Percentiles rank a stretch among this genome's conserved stretches.
These are phyloP conservation scores for Entomortierella parvispora DNA, from an alignment of 192 early-diverging fungal genomes.

Conservation along the genomic window DNA sequence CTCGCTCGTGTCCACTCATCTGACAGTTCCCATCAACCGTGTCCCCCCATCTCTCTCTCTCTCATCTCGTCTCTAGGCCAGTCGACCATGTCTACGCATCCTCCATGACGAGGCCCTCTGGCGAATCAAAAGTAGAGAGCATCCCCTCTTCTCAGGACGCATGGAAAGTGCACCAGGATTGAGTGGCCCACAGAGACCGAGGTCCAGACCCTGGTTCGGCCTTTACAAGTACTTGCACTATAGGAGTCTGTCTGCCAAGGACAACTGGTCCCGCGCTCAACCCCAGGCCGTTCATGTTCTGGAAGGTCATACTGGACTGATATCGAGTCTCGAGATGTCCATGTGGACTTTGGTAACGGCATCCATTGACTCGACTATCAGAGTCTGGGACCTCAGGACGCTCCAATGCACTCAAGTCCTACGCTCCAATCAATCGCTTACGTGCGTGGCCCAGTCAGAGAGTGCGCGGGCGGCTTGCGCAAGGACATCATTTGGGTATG, in stretches of 20 bases:
- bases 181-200: conserved; percentile 7
- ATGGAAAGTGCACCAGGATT: too few relatives aligned
- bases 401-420: conserved; percentile 57
- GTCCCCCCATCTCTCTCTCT: too few relatives aligned
- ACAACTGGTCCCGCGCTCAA: conserved; percentile 32
- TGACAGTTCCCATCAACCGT: background rate
- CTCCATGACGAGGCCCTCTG: conserved; percentile 28
- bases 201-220: conserved; percentile 19
- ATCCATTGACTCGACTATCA: conserved; percentile 74
- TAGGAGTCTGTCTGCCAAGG: conserved; percentile 12
- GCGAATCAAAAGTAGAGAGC: conserved; percentile 33
- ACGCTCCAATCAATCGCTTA: conserved; percentile 22
- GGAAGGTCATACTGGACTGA: conserved; percentile 41
- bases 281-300: conserved; percentile 41
- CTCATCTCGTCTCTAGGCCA: conserved; percentile 1
- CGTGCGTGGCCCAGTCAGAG: conserved; percentile 37
- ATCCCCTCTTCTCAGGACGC: background rate
- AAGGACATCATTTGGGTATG: conserved; percentile 46
- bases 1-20: background rate
- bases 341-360: conserved; percentile 66
- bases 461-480: conserved; percentile 27
- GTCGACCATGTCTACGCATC: conserved; percentile 20
- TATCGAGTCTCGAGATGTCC: conserved; percentile 40
- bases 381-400: conserved; percentile 74
- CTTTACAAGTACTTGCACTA: conserved; percentile 32